Conservation (phyloP, 2,329 filamentous ascomycete species). For the Fusarium odoratissimum region DNA sequence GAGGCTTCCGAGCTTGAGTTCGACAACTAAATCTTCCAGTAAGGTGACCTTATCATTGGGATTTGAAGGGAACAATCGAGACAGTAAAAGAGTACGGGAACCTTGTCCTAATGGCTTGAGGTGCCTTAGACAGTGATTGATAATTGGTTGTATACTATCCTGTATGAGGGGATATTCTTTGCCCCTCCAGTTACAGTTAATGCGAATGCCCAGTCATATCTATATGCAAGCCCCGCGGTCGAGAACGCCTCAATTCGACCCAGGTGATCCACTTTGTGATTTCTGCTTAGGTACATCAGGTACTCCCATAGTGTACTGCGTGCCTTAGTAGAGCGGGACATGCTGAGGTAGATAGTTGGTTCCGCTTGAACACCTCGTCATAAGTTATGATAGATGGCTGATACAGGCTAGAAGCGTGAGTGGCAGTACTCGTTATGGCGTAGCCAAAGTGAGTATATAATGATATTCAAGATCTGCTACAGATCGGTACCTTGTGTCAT, state of each 20-base stretch:
- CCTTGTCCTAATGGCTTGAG: background rate
- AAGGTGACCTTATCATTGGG: background rate
- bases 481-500: background rate
- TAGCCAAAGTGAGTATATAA: background rate
- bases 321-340: background rate
- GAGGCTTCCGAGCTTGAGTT: conserved; percentile 6
- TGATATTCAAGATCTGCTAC: background rate
- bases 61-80: background rate
- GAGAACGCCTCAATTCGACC: conserved; percentile 8
- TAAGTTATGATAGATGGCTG: background rate
- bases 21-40: background rate
- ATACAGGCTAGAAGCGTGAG: background rate
- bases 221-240: conserved; percentile 24
- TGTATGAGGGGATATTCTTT: background rate
- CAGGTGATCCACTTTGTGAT: conserved; percentile 3
- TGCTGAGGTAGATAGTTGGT: background rate
- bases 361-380: background rate
- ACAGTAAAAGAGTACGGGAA: background rate
- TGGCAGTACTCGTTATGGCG: background rate
- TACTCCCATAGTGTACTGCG: background rate
- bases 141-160: background rate
- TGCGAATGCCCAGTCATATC: background rate
- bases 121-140: background rate
- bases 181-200: conserved; percentile 14
- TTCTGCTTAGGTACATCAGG: background rate